A percentile compares a stretch with the other conserved stretches of the same genome.
phyloP scores from a whole-genome alignment of 345 rosid genomes.

The Salix dunnii region DNA sequence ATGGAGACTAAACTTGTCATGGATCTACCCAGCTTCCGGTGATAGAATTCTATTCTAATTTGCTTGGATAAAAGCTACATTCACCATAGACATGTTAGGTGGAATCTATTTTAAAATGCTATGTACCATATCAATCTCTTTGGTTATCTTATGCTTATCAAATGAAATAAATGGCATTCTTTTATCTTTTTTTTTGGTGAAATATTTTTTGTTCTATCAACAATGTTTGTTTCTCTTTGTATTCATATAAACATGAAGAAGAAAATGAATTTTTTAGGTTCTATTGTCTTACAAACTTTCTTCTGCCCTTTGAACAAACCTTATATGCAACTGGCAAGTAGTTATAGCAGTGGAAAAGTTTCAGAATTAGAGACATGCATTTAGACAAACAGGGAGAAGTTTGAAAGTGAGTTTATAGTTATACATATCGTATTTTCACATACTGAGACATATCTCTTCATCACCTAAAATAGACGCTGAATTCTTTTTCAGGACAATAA shows the following conservation, averaged over 20 bases:
- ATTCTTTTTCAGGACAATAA: constrained; percentile 40
- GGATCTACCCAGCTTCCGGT: neutral
- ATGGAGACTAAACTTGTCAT: neutral
- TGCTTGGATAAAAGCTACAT: neutral
- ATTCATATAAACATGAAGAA: neutral
- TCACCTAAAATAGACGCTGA: constrained; percentile 19
- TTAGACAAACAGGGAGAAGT: constrained; percentile 46
- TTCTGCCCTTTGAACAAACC: constrained; percentile 43
- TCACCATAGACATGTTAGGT: neutral
- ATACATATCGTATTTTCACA: too few species aligned
- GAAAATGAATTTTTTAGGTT: neutral
- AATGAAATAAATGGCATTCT: too few species aligned
- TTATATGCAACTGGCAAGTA: constrained; percentile 62
- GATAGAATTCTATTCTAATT: neutral
- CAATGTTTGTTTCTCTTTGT: neutral
- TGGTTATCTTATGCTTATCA: too few species aligned
- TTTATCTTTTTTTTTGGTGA: neutral
- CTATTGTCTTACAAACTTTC: neutral
- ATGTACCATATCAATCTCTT: neutral
- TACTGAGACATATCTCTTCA: too few species aligned
- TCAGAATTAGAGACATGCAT: constrained; percentile 54
- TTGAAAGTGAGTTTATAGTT: constrained; percentile 45
- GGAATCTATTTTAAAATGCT: neutral
- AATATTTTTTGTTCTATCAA: neutral
- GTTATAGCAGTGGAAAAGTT: constrained; percentile 61